Conservation (phyloP, 2,329 filamentous ascomycete genomes). For the Neoscytalidium dimidiatum region DNA sequence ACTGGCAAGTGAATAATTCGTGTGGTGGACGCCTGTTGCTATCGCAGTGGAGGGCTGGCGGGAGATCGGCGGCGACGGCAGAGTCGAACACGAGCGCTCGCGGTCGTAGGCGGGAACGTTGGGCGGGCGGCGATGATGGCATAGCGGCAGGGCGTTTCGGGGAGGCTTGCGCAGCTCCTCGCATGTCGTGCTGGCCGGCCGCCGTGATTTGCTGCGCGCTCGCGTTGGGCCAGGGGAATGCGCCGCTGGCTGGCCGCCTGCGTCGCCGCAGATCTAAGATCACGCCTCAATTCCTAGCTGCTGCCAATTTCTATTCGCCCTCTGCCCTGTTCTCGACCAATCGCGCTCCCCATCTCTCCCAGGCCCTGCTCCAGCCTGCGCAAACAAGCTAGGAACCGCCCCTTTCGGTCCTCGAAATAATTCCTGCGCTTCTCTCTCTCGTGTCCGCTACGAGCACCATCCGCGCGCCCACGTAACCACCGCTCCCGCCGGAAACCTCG, state of each 20-base stretch:
- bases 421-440: not conserved
- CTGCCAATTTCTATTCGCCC: slow-evolving; percentile 12
- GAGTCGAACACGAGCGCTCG: not conserved
- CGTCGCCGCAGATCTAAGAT: slow-evolving; percentile 12
- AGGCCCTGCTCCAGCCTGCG: not conserved
- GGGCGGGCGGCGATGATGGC: slow-evolving; percentile 8
- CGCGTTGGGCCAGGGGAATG: slow-evolving; percentile 13
- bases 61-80: slow-evolving; percentile 10
- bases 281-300: not conserved
- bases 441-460: not conserved
- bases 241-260: slow-evolving; percentile 1
- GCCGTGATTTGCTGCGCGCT: not conserved
- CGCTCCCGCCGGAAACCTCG: not conserved
- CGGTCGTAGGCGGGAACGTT: not conserved
- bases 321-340: not conserved
- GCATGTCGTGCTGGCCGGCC: not conserved
- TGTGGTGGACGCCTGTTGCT: not conserved
- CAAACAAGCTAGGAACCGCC: not conserved
- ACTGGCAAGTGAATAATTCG: not conserved
- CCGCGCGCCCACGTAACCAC: not conserved
- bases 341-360: not conserved
- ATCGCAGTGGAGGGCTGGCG: not conserved
- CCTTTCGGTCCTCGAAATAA: slow-evolving; percentile 7
- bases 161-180: slow-evolving; percentile 9
- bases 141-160: slow-evolving; percentile 1